phyloP scores from a whole-genome alignment of 495 filamentous ascomycete genomes.

The Penicillium goetzii region DNA sequence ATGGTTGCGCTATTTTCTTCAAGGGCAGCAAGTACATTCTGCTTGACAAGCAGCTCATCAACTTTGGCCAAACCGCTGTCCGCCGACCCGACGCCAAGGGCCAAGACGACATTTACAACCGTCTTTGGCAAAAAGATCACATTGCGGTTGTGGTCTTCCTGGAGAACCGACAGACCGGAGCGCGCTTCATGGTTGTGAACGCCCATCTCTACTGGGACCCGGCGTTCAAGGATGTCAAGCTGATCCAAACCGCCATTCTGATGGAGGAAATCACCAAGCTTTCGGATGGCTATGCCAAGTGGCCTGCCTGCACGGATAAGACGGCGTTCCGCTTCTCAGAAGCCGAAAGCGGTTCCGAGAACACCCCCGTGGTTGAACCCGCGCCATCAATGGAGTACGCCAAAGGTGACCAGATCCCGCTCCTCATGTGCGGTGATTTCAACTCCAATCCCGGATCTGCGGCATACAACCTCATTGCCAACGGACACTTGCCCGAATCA shows the following conservation, averaged over 20 bases:
- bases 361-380: slow-evolving; percentile 53
- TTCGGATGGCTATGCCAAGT: slow-evolving; percentile 79
- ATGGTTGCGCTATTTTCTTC: slow-evolving; percentile 96
- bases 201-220: slow-evolving; percentile 96
- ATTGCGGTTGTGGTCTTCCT: slow-evolving; percentile 89
- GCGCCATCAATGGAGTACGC: slow-evolving; percentile 78
- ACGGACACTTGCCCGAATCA: slow-evolving; percentile 68
- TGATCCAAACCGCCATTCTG: slow-evolving; percentile 90
- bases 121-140: slow-evolving; percentile 96
- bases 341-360: slow-evolving; percentile 58
- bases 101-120: slow-evolving; percentile 94
- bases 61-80: slow-evolving; percentile 90
- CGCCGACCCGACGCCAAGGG: slow-evolving; percentile 93
- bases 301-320: slow-evolving; percentile 78
- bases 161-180: slow-evolving; percentile 85
- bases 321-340: slow-evolving; percentile 67
- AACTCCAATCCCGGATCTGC: slow-evolving; percentile 84
- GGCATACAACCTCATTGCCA: slow-evolving; percentile 84
- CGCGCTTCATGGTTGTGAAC: slow-evolving; percentile 88
- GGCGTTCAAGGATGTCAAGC: slow-evolving; percentile 85
- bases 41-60: slow-evolving; percentile 89
- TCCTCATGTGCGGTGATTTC: slow-evolving; percentile 93
- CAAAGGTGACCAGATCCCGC: slow-evolving; percentile 81
- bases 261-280: slow-evolving; percentile 86
- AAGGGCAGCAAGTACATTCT: slow-evolving; percentile 89